Conservation (phyloP, 441 rosid genomes). For the Omphalea diandra region DNA sequence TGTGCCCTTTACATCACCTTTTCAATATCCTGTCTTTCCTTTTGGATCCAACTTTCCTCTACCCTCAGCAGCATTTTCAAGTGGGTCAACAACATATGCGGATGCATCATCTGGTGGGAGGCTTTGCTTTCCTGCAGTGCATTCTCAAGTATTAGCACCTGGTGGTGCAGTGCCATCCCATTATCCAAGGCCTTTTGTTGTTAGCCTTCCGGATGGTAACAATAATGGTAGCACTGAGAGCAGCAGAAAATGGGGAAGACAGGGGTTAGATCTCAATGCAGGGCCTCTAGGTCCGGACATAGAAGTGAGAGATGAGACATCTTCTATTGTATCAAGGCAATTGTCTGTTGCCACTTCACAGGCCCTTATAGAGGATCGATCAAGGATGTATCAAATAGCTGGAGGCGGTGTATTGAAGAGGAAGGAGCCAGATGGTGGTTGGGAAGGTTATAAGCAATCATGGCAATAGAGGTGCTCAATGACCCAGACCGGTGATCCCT, state of each 20-base stretch:
- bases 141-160: constrained; percentile 38
- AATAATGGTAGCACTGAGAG: constrained; percentile 23
- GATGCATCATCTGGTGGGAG: constrained; percentile 41
- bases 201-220: constrained; percentile 27
- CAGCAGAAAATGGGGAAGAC: constrained; percentile 42
- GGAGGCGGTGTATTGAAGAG: constrained; percentile 35
- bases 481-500: constrained; percentile 32
- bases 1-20: constrained; percentile 34
- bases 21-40: constrained; percentile 42
- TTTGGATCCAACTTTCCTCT: constrained; percentile 38
- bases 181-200: constrained; percentile 39
- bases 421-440: constrained; percentile 51
- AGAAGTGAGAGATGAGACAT: constrained; percentile 37
- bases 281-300: constrained; percentile 42
- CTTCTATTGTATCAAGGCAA: constrained; percentile 29
- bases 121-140: constrained; percentile 38
- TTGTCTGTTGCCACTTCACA: constrained; percentile 34
- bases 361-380: constrained; percentile 34
- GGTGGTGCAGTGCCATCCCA: constrained; percentile 35
- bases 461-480: constrained; percentile 34
- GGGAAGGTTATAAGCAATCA: constrained; percentile 46
- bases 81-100: constrained; percentile 33
- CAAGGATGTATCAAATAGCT: constrained; percentile 33
- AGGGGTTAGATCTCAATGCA: constrained; percentile 42
- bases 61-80: constrained; percentile 35